Percentiles rank a stretch among this genome's conserved stretches.
phyloP scores from a whole-genome alignment of 176 grass and related monocot genomes.

The Oryza coarctata region DNA sequence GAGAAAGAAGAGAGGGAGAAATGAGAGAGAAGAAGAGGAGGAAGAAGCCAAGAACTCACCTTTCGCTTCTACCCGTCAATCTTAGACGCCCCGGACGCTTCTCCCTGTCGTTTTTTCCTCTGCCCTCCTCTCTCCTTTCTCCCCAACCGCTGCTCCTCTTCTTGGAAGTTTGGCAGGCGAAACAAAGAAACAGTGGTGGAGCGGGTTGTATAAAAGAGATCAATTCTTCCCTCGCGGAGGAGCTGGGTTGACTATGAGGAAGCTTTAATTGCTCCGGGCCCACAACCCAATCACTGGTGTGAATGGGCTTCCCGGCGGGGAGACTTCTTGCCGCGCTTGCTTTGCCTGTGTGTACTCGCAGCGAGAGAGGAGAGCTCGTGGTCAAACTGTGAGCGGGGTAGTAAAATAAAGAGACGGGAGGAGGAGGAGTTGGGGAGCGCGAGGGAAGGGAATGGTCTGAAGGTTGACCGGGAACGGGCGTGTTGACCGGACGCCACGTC shows the following conservation, averaged over 20 bases:
- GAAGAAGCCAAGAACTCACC: conserved; percentile 20
- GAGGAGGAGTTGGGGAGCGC: background rate
- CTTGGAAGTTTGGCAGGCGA: conserved; percentile 35
- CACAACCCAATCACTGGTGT: background rate
- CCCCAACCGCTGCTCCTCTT: background rate
- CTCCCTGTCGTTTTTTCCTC: background rate
- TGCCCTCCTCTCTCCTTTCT: background rate
- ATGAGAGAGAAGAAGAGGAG: background rate
- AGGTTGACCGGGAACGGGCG: background rate
- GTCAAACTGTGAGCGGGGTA: background rate
- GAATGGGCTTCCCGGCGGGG: conserved; percentile 10
- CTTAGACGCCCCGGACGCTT: background rate
- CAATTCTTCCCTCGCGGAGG: conserved; percentile 14
- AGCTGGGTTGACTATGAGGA: conserved; percentile 3
- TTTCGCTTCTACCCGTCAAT: background rate
- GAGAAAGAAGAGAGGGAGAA: background rate
- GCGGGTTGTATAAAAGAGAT: background rate
- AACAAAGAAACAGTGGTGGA: background rate
- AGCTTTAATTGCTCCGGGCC: background rate
- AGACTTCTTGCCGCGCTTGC: conserved; percentile 9
- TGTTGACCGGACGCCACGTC: conserved; percentile 12
- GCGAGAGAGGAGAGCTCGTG: background rate
- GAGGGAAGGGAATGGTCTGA: background rate
- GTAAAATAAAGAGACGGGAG: background rate
- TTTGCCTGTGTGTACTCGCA: background rate